Evolutionary conservation across 75 land plant species (phyloP), one percentile per base, ranked within the genome.

Genomic region (Picea sitchensis): DNA sequence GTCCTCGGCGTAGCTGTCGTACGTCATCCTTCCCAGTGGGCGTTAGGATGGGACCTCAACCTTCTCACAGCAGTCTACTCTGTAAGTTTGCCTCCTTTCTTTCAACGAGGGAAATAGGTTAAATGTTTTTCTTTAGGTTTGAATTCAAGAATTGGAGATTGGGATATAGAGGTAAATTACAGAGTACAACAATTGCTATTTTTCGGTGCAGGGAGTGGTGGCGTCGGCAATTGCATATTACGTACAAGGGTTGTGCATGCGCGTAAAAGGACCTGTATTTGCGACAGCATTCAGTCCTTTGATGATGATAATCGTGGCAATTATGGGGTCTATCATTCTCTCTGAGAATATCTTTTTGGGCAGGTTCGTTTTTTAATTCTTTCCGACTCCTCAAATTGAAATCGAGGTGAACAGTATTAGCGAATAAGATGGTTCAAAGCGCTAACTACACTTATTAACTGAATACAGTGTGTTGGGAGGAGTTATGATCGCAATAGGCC

Each of bases 301-400:
- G 15, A 67, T 67, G 71, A 67, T 67, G 71, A 67, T 67, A 34
- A 36, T 67, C 18, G 80, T 83, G n/a, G 86, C 91, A 1, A 74
- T 84, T 59, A 61, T 91, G n/a, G 91, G 89, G 0, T 79, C 86
- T 58, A 44, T 87, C 54, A 73, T 91, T 47, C 76, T 91, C n/a
- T 77, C 80, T 14, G 91, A 89, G 58, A 65, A 77, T 56, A 78
- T 91, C 67, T 81, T 83, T 65, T 74, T 89, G 5, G 91, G 93
- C 74, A 89, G 90, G 93, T 91, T 81, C n/a, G 2, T 80, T 15
- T 72, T 41, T 61, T 26, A 64, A 0, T 31, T 13, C 23, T 23
- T 64, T 23, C 13, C 1, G 1, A 23, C 6, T 41, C 44, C 4
- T 41, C 6, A 41, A 41, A 41, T 3, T 41, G 44, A 41, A 41